Evolutionary conservation across 495 filamentous ascomycete genomes (phyloP).

Genomic region (Cryomyces minteri): DNA sequence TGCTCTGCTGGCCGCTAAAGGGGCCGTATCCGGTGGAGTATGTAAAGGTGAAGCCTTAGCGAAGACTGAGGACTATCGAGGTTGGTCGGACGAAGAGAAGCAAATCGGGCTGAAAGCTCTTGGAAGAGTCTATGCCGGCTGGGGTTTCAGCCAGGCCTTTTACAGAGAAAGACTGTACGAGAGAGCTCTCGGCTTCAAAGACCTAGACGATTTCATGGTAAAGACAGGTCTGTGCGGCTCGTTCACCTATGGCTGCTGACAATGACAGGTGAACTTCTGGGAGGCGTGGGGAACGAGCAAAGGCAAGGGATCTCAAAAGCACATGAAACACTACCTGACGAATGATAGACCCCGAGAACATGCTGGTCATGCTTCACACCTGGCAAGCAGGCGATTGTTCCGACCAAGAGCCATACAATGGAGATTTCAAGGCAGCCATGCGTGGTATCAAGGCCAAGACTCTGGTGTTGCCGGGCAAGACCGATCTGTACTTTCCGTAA

Average conservation of each 20-base stretch:
- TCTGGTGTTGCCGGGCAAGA: slow-evolving; percentile 43
- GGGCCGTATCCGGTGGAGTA: slow-evolving; percentile 29
- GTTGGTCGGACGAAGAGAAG: slow-evolving; percentile 37
- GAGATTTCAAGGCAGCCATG: slow-evolving; percentile 45
- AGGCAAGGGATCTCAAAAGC: slow-evolving; percentile 18
- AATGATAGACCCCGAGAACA: slow-evolving; percentile 40
- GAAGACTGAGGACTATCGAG: slow-evolving; percentile 20
- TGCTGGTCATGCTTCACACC: slow-evolving; percentile 49
- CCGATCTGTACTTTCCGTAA: slow-evolving; percentile 58
- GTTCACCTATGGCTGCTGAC: too few relatives aligned
- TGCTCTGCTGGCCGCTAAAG: slow-evolving; percentile 43
- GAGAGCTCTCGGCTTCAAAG: slow-evolving; percentile 35
- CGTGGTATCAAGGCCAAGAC: slow-evolving; percentile 47
- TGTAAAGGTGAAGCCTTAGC: slow-evolving; percentile 21
- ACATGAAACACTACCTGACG: slow-evolving; percentile 5
- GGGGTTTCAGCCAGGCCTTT: slow-evolving; percentile 58
- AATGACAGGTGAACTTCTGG: slow-evolving; percentile 35
- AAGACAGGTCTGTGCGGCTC: too few relatives aligned
- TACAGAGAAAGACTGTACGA: slow-evolving; percentile 50
- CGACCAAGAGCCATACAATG: slow-evolving; percentile 42
- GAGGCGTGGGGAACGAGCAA: slow-evolving; percentile 51
- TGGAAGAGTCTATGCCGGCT: slow-evolving; percentile 55
- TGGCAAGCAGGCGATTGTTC: slow-evolving; percentile 57
- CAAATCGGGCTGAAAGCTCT: slow-evolving; percentile 48
- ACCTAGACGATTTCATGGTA: slow-evolving; percentile 47